Evolutionary conservation across 441 rosid genomes (phyloP), one percentile per base, ranked within the genome.

Genomic region (Populus hybrid): DNA sequence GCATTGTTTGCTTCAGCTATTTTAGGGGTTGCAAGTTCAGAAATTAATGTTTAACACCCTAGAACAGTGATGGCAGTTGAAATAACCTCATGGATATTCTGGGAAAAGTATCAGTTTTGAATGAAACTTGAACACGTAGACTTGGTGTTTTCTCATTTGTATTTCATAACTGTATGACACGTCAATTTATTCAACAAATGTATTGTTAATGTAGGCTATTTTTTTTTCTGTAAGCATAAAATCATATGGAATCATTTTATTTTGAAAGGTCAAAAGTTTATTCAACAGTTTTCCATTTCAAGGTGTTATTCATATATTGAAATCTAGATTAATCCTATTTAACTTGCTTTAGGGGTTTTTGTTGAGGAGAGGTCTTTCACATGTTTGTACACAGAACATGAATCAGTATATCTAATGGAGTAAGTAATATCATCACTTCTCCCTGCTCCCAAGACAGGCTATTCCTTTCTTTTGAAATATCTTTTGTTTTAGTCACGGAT

Each of bases 331-430:
- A 70, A 79, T 68, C 42, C 53, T 14, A 6, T 81, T 21, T 76
- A 11, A 76, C 72, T 72, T 72, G 18, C 76, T 82, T 84, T 94
- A 94, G 98, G 88, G 83, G 92, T 94, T 29, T 94, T 86, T 87
- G 98, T 92, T 40, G 86, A 92, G 87, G 98, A 92, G 81, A 92
- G 88, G 86, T 79, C 90, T 74, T 89, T 86, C 88, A 90, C 93
- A 16, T 93, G 91, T 85, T 85, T 94, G 78, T 95, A 94, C 82
- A 88, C 88, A 33, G 98, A 91, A 74, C 70, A 71, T 7, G 89
- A 86, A 56, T 86, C 88, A 76, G 97, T 87, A 24, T 92, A 81
- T 79, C 87, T 94, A 63, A 92, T 94, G 78, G 97, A 94, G 99
- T 95, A 83, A 89, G 97, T 86, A 78, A 36, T 29, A 31, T 45